phyloP scores from a whole-genome alignment of 805 yeast species.

The Ogataea salicorniae region DNA sequence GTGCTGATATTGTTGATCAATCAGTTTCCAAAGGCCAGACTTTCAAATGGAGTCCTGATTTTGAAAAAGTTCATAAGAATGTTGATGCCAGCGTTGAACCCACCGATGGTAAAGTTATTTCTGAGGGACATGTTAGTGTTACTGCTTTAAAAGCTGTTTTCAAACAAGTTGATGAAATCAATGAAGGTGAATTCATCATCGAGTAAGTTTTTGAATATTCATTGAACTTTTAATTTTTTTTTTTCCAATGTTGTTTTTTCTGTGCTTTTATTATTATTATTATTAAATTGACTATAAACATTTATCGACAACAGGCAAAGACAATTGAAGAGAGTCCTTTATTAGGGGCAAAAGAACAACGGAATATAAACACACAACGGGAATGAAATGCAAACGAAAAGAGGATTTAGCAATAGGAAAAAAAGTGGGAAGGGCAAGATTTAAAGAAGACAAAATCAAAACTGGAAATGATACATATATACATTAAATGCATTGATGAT shows the following conservation, averaged over 20 bases:
- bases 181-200: slow-evolving; percentile 52
- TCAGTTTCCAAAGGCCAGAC: slow-evolving; percentile 38
- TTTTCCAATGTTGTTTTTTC: background rate
- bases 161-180: slow-evolving; percentile 42
- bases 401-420: too few species aligned
- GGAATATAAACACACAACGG: too few species aligned
- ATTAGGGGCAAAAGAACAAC: too few species aligned
- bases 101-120: slow-evolving; percentile 67
- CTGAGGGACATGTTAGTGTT: slow-evolving; percentile 57
- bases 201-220: slow-evolving; percentile 30
- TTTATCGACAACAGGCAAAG: too few species aligned
- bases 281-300: background rate
- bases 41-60: slow-evolving; percentile 83
- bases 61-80: slow-evolving; percentile 56
- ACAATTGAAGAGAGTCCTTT: too few species aligned
- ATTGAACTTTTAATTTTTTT: too few species aligned
- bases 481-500: too few species aligned
- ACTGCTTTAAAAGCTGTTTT: slow-evolving; percentile 73
- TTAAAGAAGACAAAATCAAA: too few species aligned
- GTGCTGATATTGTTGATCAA: slow-evolving; percentile 45
- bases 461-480: too few species aligned
- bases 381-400: too few species aligned
- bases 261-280: background rate
- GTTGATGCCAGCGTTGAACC: slow-evolving; percentile 39
- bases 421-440: too few species aligned